Evolutionary conservation across 2,329 filamentous ascomycete species (phyloP), one percentile per base, ranked within the genome.

Genomic region (Colletotrichum lindemuthianum): DNA sequence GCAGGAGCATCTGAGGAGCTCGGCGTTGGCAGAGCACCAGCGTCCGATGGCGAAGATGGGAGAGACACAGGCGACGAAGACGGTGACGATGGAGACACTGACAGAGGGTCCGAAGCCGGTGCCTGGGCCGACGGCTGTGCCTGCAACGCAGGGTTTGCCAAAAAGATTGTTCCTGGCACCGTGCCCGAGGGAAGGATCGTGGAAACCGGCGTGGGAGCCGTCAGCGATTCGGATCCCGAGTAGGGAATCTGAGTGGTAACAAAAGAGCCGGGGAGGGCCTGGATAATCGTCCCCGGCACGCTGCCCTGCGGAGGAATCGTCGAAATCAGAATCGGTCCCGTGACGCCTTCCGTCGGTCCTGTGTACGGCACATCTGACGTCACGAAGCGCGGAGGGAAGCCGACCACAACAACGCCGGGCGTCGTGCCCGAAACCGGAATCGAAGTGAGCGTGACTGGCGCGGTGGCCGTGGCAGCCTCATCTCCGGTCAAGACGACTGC

Each of bases 131-230:
- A n/a, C n/a, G n/a, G 8, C 37, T 2, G 37, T 6, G 37, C 12
- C 37, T 40, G 37, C 37, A 40, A 4, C 12, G 47, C 24, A 2
- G 65, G 57, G n/a, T 52, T 34, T 6, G 54, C 44, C 4, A 68
- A 16, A 9, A 69, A 48, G 7, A 65, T 54, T 1, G 67, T 68
- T 8, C 67, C 65, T 1, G 57, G 52, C 0, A 12, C 47, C 6
- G 64, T 58, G 2, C 56, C 55, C 33, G 51, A 59, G 43, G 59
- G 63, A 2, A 54, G 49, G 10, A 64, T 51, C 11, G 63, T 68
- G 5, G 54, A 56, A 10, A 67, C 48, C 5, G 32, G 50, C 3
- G 36, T 32, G 32, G 34, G n/a, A 44, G 50, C n/a, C 33, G 36
- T 34, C 4, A 44, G 16, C 1, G 55, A 48, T 2, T 33, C 49